Evolutionary conservation across 2,329 filamentous ascomycete genomes (phyloP), one percentile per base, ranked within the genome.

Genomic region (Ophioceras dolichostomum): DNA sequence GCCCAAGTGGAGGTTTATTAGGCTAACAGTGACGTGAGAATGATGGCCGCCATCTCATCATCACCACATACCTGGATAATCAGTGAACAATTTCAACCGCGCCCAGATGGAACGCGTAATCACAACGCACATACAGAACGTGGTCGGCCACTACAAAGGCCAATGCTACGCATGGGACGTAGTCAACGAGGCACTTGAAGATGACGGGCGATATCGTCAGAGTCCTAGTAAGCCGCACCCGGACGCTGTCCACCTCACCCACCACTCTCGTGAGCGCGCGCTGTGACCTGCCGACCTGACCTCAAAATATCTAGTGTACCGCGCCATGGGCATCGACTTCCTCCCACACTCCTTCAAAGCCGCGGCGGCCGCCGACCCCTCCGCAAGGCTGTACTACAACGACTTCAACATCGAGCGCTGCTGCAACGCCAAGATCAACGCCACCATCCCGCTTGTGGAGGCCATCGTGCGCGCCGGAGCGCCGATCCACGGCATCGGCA

Each of bases 151-250:
- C 51, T 70, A 60, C 53, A 55, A 56, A 38, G 59, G 62, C 33
- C 54, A 59, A 27, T 69, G 68, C 50, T 65, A 65, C 46, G 57
- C 58, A 34, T 74, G 68, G 68, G 68, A 72, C 40, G 68, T 73
- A 0, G 59, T 70, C 12, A 73, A 71, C 46, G 67, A 73, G 51
- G 61, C 61, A 9, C 57, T 69, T 43, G 61, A 66, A 42, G 67
- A 70, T 27, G 58, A 64, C 45, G 65, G 65, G 16, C 63, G 59
- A 1, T 59, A 56, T 43, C 57, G 65, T 38, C 45, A 54, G 22
- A 26, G 22, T 12, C 22, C 22, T 12, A 26, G 22, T 26, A 26
- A 8, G 22, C 53, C 22, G 22, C 22, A 26, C 22, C 12, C 22
- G 7, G 22, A 12, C 22, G 8, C 22, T 8, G 22, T 26, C 22